Evolutionary conservation across 331 rosid species (phyloP).

Genomic region (Pyracantha coccinea): DNA sequence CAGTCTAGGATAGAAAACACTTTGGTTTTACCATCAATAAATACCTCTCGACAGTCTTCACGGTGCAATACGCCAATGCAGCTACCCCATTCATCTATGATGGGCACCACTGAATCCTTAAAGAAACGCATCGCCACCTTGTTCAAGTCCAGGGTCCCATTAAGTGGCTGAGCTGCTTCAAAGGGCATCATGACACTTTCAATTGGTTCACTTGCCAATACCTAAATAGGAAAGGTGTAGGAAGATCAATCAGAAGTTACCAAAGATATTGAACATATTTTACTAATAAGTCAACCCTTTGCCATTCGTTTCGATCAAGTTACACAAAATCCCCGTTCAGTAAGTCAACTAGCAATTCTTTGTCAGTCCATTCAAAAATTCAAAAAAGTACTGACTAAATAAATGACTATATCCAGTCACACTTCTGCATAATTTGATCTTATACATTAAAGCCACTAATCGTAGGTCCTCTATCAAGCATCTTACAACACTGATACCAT

Average conservation of each 20-base stretch:
- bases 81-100: slow-evolving; percentile 72
- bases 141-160: slow-evolving; percentile 35
- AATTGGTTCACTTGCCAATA: slow-evolving; percentile 42
- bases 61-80: slow-evolving; percentile 72
- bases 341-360: background rate
- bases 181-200: slow-evolving; percentile 66
- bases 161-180: slow-evolving; percentile 52
- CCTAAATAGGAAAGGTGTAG: slow-evolving; percentile 26
- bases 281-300: background rate
- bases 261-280: background rate
- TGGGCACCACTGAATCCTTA: slow-evolving; percentile 50
- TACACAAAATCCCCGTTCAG: background rate
- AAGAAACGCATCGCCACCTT: slow-evolving; percentile 60
- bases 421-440: background rate
- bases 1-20: background rate
- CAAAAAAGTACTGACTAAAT: background rate
- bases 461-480: background rate
- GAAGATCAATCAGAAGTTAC: background rate
- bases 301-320: background rate
- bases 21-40: background rate
- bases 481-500: background rate
- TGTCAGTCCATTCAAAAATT: slow-evolving; percentile 1
- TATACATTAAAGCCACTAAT: background rate
- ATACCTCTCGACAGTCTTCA: slow-evolving; percentile 66
- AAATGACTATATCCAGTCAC: background rate